Conservation (phyloP, 805 yeast species). For the Candida gorgasii region DNA sequence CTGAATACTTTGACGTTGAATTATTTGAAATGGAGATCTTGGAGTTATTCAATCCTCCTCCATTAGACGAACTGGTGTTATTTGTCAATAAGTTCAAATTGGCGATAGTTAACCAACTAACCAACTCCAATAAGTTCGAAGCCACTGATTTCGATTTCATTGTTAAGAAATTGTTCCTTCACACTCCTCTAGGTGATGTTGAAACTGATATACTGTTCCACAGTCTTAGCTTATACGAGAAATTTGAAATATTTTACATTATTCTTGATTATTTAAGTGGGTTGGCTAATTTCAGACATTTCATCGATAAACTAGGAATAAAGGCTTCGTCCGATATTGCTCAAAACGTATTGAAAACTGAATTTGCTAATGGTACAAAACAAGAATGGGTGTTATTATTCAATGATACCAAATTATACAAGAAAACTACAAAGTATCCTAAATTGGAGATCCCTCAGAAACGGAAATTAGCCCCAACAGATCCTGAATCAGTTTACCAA, state of each 20-base stretch:
- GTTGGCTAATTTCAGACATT: conserved; percentile 47
- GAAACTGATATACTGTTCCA: conserved; percentile 37
- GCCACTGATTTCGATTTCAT: conserved; percentile 14
- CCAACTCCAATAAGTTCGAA: conserved; percentile 22
- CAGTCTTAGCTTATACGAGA: conserved; percentile 42
- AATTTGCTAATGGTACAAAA: conserved; percentile 2
- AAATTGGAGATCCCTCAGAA: conserved; percentile 35
- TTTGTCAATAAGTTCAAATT: conserved; percentile 46
- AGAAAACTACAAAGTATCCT: conserved; percentile 27
- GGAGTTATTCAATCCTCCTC: conserved; percentile 32
- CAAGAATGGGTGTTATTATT: conserved; percentile 42
- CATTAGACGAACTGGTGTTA: conserved; percentile 33
- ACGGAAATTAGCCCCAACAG: conserved; percentile 32
- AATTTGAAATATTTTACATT: conserved; percentile 49
- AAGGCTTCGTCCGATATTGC: conserved; percentile 19
- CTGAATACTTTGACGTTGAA: conserved; percentile 58
- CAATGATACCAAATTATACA: conserved; percentile 56
- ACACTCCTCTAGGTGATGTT: conserved; percentile 14
- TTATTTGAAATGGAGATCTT: conserved; percentile 63
- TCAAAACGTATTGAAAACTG: conserved; percentile 12
- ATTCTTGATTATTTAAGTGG: conserved; percentile 46
- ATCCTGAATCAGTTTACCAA: conserved; percentile 31
- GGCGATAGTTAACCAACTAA: conserved; percentile 42
- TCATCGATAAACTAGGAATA: conserved; percentile 38
- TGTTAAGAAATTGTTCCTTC: conserved; percentile 10